phyloP scores from a whole-genome alignment of 1,284 basidiomycete species.

The Vanrija sp. region DNA sequence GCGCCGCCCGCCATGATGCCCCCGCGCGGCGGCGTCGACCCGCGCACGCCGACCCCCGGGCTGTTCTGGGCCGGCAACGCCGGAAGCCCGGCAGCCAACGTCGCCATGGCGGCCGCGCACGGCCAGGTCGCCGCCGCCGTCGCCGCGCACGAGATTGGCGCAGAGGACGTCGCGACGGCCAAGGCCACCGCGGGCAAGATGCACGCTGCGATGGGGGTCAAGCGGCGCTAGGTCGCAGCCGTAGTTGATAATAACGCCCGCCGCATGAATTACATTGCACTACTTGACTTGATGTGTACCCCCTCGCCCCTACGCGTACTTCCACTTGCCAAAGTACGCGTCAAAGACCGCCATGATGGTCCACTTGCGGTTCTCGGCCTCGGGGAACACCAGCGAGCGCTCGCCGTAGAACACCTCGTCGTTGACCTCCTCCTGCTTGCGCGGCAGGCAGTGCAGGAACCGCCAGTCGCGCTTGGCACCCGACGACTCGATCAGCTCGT shows the following conservation, averaged over 20 bases:
- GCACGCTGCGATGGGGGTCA: no score
- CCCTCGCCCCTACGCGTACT: no score
- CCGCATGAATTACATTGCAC: no score
- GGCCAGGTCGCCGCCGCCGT: slow-evolving; percentile 21
- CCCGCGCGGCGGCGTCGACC: slow-evolving; percentile 30
- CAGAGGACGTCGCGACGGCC: slow-evolving; percentile 18
- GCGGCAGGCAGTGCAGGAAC: slow-evolving; percentile 93
- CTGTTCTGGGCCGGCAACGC: slow-evolving; percentile 35
- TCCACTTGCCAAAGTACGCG: no score
- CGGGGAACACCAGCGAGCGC: slow-evolving; percentile 52
- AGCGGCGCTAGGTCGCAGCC: no score
- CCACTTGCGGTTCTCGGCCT: slow-evolving; percentile 83
- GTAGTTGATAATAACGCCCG: no score
- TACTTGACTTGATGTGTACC: no score
- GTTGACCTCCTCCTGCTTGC: slow-evolving; percentile 89
- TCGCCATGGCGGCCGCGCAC: slow-evolving; percentile 22
- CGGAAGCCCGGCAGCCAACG: slow-evolving; percentile 23
- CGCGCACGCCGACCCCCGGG: slow-evolving; percentile 21
- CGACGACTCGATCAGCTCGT: slow-evolving; percentile 68
- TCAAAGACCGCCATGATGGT: slow-evolving; percentile 70
- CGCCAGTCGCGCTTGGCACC: slow-evolving; percentile 86
- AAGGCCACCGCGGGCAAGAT: not conserved
- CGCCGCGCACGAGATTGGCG: slow-evolving; percentile 25
- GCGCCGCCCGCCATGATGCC: slow-evolving; percentile 3
- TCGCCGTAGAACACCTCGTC: slow-evolving; percentile 69